These are phyloP conservation scores for Thelephora aurantiotincta DNA, from an alignment of 768 basidiomycete genomes.

Conservation along the genomic window DNA sequence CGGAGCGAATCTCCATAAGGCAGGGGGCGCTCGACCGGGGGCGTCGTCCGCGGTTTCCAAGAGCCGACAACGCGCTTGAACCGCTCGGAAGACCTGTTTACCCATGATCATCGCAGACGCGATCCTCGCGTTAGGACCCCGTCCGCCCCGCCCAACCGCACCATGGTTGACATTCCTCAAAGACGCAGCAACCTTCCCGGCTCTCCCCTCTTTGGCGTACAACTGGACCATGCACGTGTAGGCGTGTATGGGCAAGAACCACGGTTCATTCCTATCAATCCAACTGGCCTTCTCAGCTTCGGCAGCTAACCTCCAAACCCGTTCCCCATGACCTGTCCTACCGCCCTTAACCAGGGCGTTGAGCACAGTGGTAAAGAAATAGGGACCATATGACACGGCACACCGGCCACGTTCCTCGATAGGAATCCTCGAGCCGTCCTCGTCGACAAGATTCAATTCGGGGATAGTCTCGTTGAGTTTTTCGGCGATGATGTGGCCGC, in stretches of 20 bases:
- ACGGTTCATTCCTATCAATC: constrained; percentile 26
- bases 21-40: constrained; percentile 1
- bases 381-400: constrained; percentile 40
- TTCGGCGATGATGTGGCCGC: constrained; percentile 26
- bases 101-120: constrained; percentile 13
- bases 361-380: constrained; percentile 43
- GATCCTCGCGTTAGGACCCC: constrained; percentile 9
- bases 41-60: constrained; percentile 11
- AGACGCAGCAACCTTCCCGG: constrained; percentile 11
- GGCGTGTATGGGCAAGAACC: constrained; percentile 50
- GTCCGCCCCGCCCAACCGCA: constrained; percentile 2
- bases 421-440: too few species aligned
- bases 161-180: background rate
- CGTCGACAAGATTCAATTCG: too few species aligned
- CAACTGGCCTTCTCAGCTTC: constrained; percentile 46
- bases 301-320: constrained; percentile 49
- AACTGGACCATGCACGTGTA: constrained; percentile 62
- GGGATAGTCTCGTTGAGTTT: constrained; percentile 46
- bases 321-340: constrained; percentile 38
- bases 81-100: constrained; percentile 19
- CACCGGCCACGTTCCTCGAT: constrained; percentile 19
- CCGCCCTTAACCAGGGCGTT: constrained; percentile 46
- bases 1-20: constrained; percentile 13
- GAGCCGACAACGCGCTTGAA: constrained; percentile 11
- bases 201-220: constrained; percentile 29